These are phyloP conservation scores for Athelia psychrophila DNA, from an alignment of 1,284 basidiomycete species.

Conservation along the genomic window DNA sequence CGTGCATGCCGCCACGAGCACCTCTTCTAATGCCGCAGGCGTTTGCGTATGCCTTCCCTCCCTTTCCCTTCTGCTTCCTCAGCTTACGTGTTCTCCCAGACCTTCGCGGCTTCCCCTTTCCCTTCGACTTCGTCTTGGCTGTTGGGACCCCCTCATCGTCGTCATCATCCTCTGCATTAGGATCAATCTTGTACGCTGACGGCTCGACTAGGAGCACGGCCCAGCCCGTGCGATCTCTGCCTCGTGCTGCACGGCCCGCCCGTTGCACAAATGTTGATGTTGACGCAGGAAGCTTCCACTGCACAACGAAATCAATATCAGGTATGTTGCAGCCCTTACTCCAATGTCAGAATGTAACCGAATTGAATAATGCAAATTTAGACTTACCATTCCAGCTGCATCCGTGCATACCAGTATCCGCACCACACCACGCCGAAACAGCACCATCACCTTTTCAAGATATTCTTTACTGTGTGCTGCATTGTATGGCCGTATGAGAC, in stretches of 20 bases:
- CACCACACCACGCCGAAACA: slow-evolving; percentile 21
- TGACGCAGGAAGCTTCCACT: slow-evolving; percentile 21
- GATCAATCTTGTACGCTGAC: slow-evolving; percentile 4
- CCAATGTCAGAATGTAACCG: neutral
- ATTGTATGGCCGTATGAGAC: slow-evolving; percentile 26
- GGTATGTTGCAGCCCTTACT: slow-evolving; percentile 32
- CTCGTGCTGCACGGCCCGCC: slow-evolving; percentile 7
- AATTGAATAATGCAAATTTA: neutral
- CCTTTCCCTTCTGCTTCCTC: neutral
- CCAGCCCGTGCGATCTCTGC: neutral
- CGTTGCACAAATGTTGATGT: slow-evolving; percentile 9
- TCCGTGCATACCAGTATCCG: slow-evolving; percentile 31
- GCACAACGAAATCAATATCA: slow-evolving; percentile 29
- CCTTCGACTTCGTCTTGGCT: too few relatives aligned
- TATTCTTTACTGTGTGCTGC: slow-evolving; percentile 17
- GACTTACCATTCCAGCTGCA: slow-evolving; percentile 33
- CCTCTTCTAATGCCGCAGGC: slow-evolving; percentile 3
- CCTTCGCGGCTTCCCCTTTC: neutral
- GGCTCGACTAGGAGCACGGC: slow-evolving; percentile 7
- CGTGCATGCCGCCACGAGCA: neutral
- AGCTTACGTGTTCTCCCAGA: too few relatives aligned
- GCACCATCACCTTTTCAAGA: slow-evolving; percentile 14
- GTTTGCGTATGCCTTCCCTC: neutral
- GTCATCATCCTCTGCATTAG: too few relatives aligned
- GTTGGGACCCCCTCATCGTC: neutral